These are phyloP conservation scores for Colletotrichum nymphaeae DNA, from an alignment of 2,329 filamentous ascomycete species.

Conservation along the genomic window DNA sequence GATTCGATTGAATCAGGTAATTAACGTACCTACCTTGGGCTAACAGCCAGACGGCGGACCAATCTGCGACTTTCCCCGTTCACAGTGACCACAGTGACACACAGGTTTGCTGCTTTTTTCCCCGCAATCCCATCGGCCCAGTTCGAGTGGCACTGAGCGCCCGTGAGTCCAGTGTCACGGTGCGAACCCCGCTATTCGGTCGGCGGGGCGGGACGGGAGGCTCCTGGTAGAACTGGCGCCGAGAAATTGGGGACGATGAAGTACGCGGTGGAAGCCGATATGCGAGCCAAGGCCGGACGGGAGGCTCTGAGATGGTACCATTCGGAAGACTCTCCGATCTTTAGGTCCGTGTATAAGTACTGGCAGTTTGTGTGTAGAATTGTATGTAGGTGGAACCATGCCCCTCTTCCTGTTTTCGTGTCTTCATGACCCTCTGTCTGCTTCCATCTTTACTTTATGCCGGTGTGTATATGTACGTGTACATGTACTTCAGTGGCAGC, in stretches of 20 bases:
- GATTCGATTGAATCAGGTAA: conserved; percentile 26
- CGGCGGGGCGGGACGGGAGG: background rate
- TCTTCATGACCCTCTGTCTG: too few relatives aligned
- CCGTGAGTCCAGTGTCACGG: conserved; percentile 7
- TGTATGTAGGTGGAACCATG: too few relatives aligned
- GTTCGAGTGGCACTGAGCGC: background rate
- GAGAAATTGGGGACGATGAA: background rate
- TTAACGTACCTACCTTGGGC: background rate
- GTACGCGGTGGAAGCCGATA: background rate
- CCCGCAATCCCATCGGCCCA: background rate
- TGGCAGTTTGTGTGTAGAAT: too few relatives aligned
- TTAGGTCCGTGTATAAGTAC: background rate
- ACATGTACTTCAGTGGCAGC: background rate
- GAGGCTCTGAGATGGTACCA: background rate
- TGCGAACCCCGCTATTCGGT: conserved; percentile 10
- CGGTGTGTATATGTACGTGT: background rate
- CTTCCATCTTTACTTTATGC: too few relatives aligned
- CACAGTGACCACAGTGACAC: background rate
- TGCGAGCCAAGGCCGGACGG: background rate
- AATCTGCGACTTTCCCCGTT: conserved; percentile 11
- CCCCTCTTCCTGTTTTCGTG: too few relatives aligned
- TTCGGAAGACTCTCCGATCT: background rate
- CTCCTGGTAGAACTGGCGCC: background rate
- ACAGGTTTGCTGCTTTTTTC: background rate
- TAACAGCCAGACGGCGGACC: conserved; percentile 11